Evolutionary conservation across 1,284 basidiomycete species (phyloP), one percentile per base, ranked within the genome.

Genomic region (Gymnopus androsaceus): DNA sequence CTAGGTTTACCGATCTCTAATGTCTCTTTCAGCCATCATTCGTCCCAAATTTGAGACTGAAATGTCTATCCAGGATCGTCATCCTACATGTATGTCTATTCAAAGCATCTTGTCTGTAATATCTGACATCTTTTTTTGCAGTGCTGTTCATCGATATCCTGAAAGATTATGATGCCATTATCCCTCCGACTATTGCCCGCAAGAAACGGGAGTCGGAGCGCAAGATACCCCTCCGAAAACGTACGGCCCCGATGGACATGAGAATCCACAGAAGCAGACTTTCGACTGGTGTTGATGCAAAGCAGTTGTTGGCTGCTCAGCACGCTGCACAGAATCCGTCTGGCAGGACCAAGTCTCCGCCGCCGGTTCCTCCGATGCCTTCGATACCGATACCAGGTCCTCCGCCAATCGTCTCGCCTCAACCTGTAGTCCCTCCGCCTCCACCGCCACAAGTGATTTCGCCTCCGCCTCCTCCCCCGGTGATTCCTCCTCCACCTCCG

Each of bases 221-320:
- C 47, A 87, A 85, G 57, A 78, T 90, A 52, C 94, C 92, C 4
- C 69, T 85, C 21, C 83, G 94, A 42, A 96, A 95, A 68, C 88
- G 92, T 51, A 96, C 95, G 1, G 88, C 88, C 0, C 88, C 90
- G 0, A 78, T 97, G 42, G 95, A 98, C 72, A 88, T 95, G 84
- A 86, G 94, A 46, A 80, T 92, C 70, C 89, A 84, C 63, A 79
- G 92, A 66, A 73, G 83, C 69, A 70, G 78, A 62, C 78, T 90
- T 62, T 83, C 98, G 79, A 71, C 89, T 72, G 71, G 88, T 69
- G 67, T 92, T 76, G 66, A 96, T 75, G 56, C 95, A 68, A 59
- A 92, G 83, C 69, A 98, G 77, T 68, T 96, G 75, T 69, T 94
- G 78, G 63, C 93, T 78, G 69, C 95, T 78, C 68, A 89, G 77